Percentiles rank a stretch among this genome's conserved stretches.
Evolutionary conservation across 139 green algal species (phyloP).

Genomic region (Chlorella sp.): DNA sequence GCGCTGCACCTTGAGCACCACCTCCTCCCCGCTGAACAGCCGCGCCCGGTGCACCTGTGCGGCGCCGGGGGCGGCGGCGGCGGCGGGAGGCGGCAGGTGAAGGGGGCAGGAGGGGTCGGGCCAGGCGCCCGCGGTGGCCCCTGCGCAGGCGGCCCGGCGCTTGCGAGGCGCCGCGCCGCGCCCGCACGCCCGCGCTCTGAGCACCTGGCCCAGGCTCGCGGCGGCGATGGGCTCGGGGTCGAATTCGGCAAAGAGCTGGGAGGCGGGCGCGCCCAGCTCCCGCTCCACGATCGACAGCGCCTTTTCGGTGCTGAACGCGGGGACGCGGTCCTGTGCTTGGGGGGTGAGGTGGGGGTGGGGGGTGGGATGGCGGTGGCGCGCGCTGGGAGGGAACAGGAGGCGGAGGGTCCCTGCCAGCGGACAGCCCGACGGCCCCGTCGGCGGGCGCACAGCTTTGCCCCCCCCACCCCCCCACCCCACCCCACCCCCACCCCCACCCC

Average conservation of each 20-base stretch:
- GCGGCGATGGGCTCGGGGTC: constrained; percentile 88
- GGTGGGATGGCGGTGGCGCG: no score
- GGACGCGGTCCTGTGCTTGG: constrained; percentile 88
- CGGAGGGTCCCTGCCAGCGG: no score
- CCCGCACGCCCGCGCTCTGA: no score
- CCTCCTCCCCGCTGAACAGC: constrained; percentile 72
- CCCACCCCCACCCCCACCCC: no score
- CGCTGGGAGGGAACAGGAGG: no score
- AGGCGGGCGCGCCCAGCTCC: constrained; percentile 72
- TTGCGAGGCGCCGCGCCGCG: no score
- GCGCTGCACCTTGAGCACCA: constrained; percentile 98
- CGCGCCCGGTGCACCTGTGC: constrained; percentile 83
- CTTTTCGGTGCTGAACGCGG: constrained; percentile 81
- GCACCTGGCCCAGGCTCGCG: constrained; percentile 89
- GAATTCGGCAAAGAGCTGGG: constrained; percentile 87
- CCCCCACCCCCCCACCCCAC: no score
- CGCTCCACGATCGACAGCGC: constrained; percentile 85
- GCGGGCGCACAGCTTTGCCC: no score
- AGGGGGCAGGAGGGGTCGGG: not conserved
- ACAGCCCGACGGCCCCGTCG: no score
- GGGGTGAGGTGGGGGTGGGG: not conserved
- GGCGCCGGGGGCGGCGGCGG: not conserved
- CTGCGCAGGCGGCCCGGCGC: no score
- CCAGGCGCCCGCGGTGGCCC: no score
- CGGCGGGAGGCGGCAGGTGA: not conserved